phyloP scores from a whole-genome alignment of 441 rosid species.

The Erodium texanum region DNA sequence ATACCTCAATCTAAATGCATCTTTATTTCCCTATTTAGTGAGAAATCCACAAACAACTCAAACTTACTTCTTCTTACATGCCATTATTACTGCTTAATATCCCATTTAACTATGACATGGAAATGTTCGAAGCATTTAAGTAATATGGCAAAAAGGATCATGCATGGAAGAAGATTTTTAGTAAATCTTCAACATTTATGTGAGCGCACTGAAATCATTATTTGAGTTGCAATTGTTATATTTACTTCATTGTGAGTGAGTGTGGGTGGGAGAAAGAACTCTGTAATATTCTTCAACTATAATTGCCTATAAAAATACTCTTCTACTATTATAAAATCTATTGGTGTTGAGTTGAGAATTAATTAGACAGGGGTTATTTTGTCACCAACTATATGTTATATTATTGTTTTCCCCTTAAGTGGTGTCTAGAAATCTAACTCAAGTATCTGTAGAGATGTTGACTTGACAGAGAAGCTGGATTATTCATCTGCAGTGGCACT shows the following conservation, averaged over 20 bases:
- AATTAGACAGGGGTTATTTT: neutral
- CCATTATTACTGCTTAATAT: neutral
- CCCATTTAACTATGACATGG: neutral
- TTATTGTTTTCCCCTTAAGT: neutral
- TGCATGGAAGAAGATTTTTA: neutral
- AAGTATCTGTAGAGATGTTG: constrained; percentile 39
- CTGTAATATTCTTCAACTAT: neutral
- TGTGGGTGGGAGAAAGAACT: neutral
- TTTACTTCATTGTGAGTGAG: neutral
- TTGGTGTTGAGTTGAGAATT: neutral
- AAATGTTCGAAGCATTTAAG: neutral
- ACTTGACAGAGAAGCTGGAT: constrained; percentile 48
- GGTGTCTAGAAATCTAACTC: neutral
- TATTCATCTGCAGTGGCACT: constrained; percentile 49
- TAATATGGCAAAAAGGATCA: neutral
- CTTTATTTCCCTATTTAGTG: neutral
- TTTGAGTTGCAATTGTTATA: neutral
- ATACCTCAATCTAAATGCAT: neutral
- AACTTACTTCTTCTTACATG: neutral
- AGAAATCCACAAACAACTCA: neutral
- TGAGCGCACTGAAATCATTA: neutral
- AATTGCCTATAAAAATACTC: neutral
- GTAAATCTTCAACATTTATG: neutral
- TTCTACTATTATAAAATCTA: neutral
- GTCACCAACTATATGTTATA: neutral